Evolutionary conservation across 495 filamentous ascomycete genomes (phyloP), one percentile per base, ranked within the genome.

Genomic region (Parathielavia appendiculata): DNA sequence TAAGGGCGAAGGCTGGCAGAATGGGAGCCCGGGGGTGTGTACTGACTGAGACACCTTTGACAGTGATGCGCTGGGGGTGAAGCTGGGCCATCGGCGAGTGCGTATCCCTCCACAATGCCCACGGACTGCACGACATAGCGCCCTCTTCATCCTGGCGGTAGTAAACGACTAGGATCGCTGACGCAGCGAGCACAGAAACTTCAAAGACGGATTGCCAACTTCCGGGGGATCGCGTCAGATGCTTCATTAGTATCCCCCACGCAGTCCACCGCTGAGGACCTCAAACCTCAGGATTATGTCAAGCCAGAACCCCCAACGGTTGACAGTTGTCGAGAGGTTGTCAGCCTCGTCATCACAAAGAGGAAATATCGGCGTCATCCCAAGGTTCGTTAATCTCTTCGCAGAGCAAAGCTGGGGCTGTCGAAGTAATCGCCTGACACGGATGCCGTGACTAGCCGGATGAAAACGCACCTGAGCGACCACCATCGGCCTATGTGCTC

Each of bases 401-500:
- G 34, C 13, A n/a, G 4, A 7, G 5, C 34, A 2, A 11, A n/a
- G 13, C 13, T 35, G 16, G 6, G 2, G 13, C 23, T 41, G 32
- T n/a, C 10, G 48, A 5, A 22, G 23, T 30, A 35, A 19, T 36
- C 32, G 20, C 10, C 17, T 66, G 46, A 62, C 52, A n/a, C 35
- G 43, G 44, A 61, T 44, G 30, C 10, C 41, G 38, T 57, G 43
- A 11, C 32, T 58, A 89, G 83, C 72, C 86, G 14, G 88, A 91
- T 60, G 88, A 89, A 47, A 80, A 89, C 75, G 88, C 88, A 4
- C 88, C 88, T 16, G 86, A 89, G 64, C 75, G 88, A 26, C 85
- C 88, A 22, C 84, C 88, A 2, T 91, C 88, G 11, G 88, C 88
- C 38, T 91, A 91, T 69, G 88, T 91, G 22, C 83, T 91, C 54